Percentiles rank a stretch among this genome's conserved stretches.
Conservation (phyloP, 2,329 filamentous ascomycete genomes). For the Fusarium secorum region DNA sequence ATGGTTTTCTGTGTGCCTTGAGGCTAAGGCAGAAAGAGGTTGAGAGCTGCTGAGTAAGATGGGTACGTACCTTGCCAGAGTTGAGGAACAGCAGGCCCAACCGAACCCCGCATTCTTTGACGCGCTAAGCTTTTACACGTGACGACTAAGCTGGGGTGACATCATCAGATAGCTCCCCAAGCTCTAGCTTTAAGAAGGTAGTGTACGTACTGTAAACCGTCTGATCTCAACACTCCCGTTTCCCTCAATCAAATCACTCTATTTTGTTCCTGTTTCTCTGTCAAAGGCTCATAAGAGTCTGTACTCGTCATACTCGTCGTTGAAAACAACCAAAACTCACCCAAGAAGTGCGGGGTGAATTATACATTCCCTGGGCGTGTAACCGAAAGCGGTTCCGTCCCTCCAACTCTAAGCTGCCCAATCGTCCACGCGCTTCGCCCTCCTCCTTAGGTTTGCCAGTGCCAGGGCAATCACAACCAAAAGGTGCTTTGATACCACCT, state of each 20-base stretch:
- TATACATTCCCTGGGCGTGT: constrained; percentile 33
- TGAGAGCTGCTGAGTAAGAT: constrained; percentile 9
- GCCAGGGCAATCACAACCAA: constrained; percentile 38
- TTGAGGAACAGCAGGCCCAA: constrained; percentile 26
- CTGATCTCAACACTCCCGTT: constrained; percentile 11
- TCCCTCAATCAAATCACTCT: constrained; percentile 35
- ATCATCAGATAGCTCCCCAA: constrained; percentile 41
- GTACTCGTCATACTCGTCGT: constrained; percentile 18
- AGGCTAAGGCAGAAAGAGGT: constrained; percentile 16
- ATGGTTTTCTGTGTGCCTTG: constrained; percentile 40
- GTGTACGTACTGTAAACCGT: constrained; percentile 39
- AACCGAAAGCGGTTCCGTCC: constrained; percentile 43
- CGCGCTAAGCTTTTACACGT: constrained; percentile 39
- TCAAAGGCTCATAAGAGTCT: neutral
- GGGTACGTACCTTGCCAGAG: constrained; percentile 19
- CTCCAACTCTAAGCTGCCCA: constrained; percentile 39
- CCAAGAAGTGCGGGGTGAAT: constrained; percentile 42
- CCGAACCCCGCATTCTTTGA: constrained; percentile 42
- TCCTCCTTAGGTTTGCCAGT: constrained; percentile 17
- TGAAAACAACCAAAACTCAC: constrained; percentile 16
- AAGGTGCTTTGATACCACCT: constrained; percentile 28
- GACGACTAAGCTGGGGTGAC: constrained; percentile 35
- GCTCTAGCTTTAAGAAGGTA: constrained; percentile 43
- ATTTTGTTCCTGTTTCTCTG: constrained; percentile 24
- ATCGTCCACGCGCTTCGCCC: constrained; percentile 30